Evolutionary conservation across 1,284 basidiomycete genomes (phyloP), one percentile per base, ranked within the genome.

Genomic region (Cutaneotrichosporon sp.): DNA sequence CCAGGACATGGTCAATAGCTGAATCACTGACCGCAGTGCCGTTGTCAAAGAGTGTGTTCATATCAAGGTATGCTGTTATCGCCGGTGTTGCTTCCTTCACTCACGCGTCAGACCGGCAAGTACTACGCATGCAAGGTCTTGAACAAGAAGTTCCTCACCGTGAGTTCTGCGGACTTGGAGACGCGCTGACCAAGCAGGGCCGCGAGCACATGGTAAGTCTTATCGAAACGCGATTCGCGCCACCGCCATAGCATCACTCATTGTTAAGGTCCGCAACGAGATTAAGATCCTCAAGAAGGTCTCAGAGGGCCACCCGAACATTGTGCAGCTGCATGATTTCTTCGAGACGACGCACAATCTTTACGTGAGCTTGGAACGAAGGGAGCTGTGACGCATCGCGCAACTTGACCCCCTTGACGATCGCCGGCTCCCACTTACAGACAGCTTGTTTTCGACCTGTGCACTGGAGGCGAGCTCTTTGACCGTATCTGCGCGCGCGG

Each of bases 401-500:
- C n/a, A n/a, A n/a, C n/a, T n/a, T n/a, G n/a, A n/a, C n/a, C n/a
- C n/a, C n/a, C n/a, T n/a, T n/a, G n/a, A n/a, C n/a, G n/a, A n/a
- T 44, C 27, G 19, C 25, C 8, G n/a, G n/a, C n/a, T n/a, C n/a
- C n/a, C n/a, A n/a, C n/a, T n/a, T n/a, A n/a, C n/a, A n/a, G n/a
- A n/a, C 47, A 74, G 71, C 86, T 98, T 55, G 88, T 88, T 62
- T 97, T 96, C 70, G 94, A 97, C 75, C 82, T 98, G 12, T 98
- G 96, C 77, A 94, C 90, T 0, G 94, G 94, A 46, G 96, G 94
- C 38, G 94, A 98, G 76, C 84, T 98, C 19, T 98, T 98, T 67
- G 94, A 98, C 75, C 83, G 96, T 46, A 98, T 98, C 79, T 98
- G 94, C 70, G 90, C 93, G 24, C 89, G 93, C 71, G 93, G 94